Conservation (phyloP, 2,329 filamentous ascomycete species). For the Nemania serpens region DNA sequence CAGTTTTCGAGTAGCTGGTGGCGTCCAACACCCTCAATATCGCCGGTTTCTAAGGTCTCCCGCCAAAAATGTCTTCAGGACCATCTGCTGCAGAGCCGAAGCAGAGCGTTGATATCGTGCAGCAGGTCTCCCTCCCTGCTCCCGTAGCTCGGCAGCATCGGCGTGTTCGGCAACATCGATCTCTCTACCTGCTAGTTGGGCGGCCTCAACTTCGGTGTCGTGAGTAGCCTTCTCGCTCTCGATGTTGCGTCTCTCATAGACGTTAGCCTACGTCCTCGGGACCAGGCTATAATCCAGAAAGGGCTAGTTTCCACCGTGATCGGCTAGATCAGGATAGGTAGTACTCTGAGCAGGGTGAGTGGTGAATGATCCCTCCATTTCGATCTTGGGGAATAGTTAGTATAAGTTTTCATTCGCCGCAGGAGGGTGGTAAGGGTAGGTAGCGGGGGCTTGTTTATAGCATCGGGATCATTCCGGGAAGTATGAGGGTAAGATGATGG, state of each 20-base stretch:
- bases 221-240: constrained; percentile 42
- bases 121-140: constrained; percentile 41
- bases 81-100: constrained; percentile 56
- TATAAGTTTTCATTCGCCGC: constrained; percentile 23
- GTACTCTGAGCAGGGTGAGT: background rate
- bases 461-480: background rate
- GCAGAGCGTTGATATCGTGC: too few species aligned
- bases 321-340: background rate
- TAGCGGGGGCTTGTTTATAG: constrained; percentile 10
- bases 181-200: constrained; percentile 50
- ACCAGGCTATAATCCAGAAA: constrained; percentile 41
- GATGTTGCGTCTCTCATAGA: constrained; percentile 42
- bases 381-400: constrained; percentile 8
- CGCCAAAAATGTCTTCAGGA: constrained; percentile 51
- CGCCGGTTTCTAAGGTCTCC: constrained; percentile 46
- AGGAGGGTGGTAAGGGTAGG: constrained; percentile 20
- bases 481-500: background rate
- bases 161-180: constrained; percentile 52
- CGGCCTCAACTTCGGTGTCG: constrained; percentile 47
- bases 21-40: constrained; percentile 45
- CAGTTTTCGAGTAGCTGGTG: constrained; percentile 43
- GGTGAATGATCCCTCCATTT: constrained; percentile 1
- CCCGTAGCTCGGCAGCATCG: constrained; percentile 46
- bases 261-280: constrained; percentile 37
- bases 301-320: constrained; percentile 21